phyloP scores from a whole-genome alignment of 805 yeast genomes.

The Ogataea pilisensis region DNA sequence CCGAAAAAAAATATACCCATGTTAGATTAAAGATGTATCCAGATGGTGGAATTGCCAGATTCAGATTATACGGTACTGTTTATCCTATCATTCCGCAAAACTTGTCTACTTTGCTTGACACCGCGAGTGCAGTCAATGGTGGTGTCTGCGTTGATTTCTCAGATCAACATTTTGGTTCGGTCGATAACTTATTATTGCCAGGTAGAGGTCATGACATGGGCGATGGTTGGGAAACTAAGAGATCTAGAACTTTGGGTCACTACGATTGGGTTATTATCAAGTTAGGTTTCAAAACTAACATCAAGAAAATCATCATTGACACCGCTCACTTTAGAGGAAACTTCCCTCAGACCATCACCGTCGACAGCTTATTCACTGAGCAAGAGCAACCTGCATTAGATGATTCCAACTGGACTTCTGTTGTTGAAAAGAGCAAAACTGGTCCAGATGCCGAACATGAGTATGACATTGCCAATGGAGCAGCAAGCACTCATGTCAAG shows the following conservation, averaged over 20 bases:
- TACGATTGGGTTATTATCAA: slow-evolving; percentile 88
- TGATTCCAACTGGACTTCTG: slow-evolving; percentile 46
- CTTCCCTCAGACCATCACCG: slow-evolving; percentile 75
- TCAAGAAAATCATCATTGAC: slow-evolving; percentile 66
- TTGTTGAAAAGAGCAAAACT: slow-evolving; percentile 70
- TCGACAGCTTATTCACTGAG: slow-evolving; percentile 53
- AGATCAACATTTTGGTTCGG: slow-evolving; percentile 93
- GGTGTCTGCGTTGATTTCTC: slow-evolving; percentile 81
- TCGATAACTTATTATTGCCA: slow-evolving; percentile 82
- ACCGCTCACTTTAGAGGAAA: slow-evolving; percentile 95
- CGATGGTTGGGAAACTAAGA: slow-evolving; percentile 97
- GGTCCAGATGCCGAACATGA: slow-evolving; percentile 81
- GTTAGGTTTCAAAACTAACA: slow-evolving; percentile 61
- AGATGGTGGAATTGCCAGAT: slow-evolving; percentile 97
- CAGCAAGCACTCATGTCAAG: slow-evolving; percentile 61
- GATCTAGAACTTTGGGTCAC: slow-evolving; percentile 82
- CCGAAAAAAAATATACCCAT: slow-evolving; percentile 68
- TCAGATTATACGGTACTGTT: slow-evolving; percentile 83
- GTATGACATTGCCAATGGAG: slow-evolving; percentile 33
- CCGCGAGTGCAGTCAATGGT: slow-evolving; percentile 81
- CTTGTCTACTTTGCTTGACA: slow-evolving; percentile 48
- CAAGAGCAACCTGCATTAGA: slow-evolving; percentile 19
- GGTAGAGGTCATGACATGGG: slow-evolving; percentile 97
- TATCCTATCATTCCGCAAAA: slow-evolving; percentile 61
- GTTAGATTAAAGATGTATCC: slow-evolving; percentile 90